Conservation (phyloP, 768 basidiomycete species). For the Tylopilus subfusipes region DNA sequence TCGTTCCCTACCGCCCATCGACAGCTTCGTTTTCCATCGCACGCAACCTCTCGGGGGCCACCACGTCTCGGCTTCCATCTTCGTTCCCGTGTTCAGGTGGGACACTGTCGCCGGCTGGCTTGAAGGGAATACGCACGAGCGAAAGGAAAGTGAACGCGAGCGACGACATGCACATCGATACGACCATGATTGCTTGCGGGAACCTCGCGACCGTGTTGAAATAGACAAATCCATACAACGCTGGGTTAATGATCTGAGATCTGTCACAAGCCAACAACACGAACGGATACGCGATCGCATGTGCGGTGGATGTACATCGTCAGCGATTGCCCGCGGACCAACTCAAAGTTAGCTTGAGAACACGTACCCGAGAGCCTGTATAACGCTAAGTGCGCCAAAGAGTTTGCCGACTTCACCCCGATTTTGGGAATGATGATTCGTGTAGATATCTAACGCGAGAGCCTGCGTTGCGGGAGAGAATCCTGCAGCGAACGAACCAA, state of each 20-base stretch:
- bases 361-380: constrained; percentile 62
- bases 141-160: constrained; percentile 44
- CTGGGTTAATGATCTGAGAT: constrained; percentile 66
- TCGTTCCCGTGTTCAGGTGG: neutral
- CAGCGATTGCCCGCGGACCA: neutral
- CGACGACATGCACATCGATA: constrained; percentile 40
- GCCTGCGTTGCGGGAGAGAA: constrained; percentile 67
- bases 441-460: constrained; percentile 66
- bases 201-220: constrained; percentile 65
- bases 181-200: constrained; percentile 67
- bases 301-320: neutral
- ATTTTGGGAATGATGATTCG: constrained; percentile 41
- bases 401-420: constrained; percentile 62
- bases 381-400: constrained; percentile 76
- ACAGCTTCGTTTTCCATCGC: neutral
- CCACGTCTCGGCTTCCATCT: neutral
- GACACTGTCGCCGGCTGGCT: neutral
- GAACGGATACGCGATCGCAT: neutral
- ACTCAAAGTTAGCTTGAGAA: neutral
- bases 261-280: constrained; percentile 36
- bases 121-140: constrained; percentile 43
- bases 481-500: constrained; percentile 59
- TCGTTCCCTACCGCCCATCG: neutral
- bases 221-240: constrained; percentile 69
- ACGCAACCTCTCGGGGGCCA: neutral